phyloP scores from a whole-genome alignment of 352 stramenopile genomes.

The Plasmopara muralis region DNA sequence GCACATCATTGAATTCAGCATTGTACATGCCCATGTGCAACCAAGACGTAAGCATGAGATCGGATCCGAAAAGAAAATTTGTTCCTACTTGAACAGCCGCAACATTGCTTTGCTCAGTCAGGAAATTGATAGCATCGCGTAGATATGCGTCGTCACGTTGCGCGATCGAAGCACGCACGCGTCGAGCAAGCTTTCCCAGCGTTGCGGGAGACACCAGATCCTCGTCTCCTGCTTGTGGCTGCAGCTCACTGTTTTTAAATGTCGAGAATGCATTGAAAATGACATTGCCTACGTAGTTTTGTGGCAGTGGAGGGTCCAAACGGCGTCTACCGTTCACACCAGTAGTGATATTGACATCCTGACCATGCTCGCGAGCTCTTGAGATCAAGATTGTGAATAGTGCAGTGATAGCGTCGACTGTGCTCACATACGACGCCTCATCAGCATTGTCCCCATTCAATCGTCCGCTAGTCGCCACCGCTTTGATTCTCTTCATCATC shows the following conservation, averaged over 20 bases:
- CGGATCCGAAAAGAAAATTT: constrained; percentile 42
- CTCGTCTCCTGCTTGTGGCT: constrained; percentile 1
- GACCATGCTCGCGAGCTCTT: constrained; percentile 32
- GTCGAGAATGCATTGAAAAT: constrained; percentile 45
- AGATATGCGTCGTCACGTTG: constrained; percentile 30
- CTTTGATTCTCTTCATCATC: constrained; percentile 43
- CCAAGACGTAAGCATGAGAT: constrained; percentile 55
- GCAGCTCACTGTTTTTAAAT: constrained; percentile 26
- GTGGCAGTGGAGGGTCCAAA: constrained; percentile 31
- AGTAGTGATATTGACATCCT: constrained; percentile 41
- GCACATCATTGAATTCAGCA: constrained; percentile 34
- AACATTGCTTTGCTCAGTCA: constrained; percentile 24
- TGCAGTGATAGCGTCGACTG: constrained; percentile 42
- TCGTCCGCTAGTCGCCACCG: constrained; percentile 7
- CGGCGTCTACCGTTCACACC: constrained; percentile 45
- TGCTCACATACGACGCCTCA: constrained; percentile 40
- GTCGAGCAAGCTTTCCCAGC: constrained; percentile 20
- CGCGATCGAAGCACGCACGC: constrained; percentile 26
- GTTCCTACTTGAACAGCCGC: constrained; percentile 24
- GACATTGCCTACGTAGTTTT: constrained; percentile 44
- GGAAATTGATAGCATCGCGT: constrained; percentile 48
- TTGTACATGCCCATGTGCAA: constrained; percentile 52
- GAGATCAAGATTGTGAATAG: constrained; percentile 45
- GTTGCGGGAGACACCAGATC: constrained; percentile 2
- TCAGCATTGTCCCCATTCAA: not conserved